Evolutionary conservation across 176 grass and related monocot genomes (phyloP).

Genomic region (Zizania latifolia): DNA sequence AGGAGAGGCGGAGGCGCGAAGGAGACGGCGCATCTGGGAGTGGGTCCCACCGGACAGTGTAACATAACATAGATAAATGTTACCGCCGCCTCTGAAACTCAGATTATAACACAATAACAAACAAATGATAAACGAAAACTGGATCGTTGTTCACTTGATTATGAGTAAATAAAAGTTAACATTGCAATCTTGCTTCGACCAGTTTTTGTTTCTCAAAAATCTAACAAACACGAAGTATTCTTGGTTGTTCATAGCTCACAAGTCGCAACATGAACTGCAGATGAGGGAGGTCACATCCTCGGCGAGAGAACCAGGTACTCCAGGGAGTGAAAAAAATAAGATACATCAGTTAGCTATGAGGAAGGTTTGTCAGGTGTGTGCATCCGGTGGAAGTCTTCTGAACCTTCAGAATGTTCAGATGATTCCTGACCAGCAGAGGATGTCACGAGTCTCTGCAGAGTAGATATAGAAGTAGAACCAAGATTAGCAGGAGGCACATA

Average conservation of each 20-base stretch:
- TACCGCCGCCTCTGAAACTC: too few species aligned
- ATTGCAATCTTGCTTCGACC: background rate
- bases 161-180: background rate
- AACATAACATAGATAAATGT: background rate
- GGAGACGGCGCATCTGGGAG: conserved; percentile 7
- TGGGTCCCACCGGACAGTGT: background rate
- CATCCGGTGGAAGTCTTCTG: background rate
- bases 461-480: background rate
- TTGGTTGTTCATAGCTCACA: background rate
- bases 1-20: background rate
- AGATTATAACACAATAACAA: background rate
- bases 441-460: conserved; percentile 37
- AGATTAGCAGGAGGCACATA: background rate
- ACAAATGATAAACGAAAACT: background rate
- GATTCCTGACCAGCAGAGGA: background rate
- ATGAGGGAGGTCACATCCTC: background rate
- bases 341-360: background rate
- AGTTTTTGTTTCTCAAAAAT: background rate
- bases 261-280: background rate
- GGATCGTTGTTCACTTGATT: background rate
- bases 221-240: background rate
- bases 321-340: background rate
- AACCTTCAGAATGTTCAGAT: background rate
- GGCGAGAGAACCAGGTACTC: background rate
- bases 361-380: background rate